Base-by-base conservation (phyloP, 2,329 filamentous ascomycete genomes). In the Hymenoscyphus fructigenus region DNA sequence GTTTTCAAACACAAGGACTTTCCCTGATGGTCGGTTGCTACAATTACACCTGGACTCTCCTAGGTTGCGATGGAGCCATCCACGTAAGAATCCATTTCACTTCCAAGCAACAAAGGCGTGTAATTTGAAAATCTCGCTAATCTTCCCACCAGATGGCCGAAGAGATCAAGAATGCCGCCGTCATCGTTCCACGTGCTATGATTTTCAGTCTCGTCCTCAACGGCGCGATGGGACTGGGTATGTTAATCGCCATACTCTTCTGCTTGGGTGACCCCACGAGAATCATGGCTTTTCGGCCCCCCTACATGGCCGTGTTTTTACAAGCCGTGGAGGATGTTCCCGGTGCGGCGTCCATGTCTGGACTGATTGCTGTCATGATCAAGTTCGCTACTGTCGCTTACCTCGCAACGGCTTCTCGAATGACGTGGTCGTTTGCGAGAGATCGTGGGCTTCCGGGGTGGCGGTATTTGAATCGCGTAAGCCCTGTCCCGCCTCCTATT, bases 281-380 rank as follows among this genome's bases (percentile, higher is more conserved):
- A 47, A 72, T 79, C 1, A 72, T 83, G 9, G 62, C 72, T 9
- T 75, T 77, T 0, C 73, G 75, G 77, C 82, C 78, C 66, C 78
- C 82, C 6, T 79, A 82, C 74, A 78, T 81, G 79, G 59, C 56
- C 2, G 47, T 85, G 50, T 85, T 86, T 65, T 68, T 74, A 47
- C 72, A 82, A 64, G 79, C 79, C 3, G 81, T 80, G 1, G 66
- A 71, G 23, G 80, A 76, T 17, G 70, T 73, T 3, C 75, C 74
- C 0, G 82, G 78, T 1, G 79, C 81, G 2, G 57, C 56, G 5
- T 20, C 36, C 17, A 59, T 65, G 60, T 20, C 57, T 26, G 41
- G 47, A 9, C 15, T 65, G 17, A 44, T 62, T 4, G 81, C 79
- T 12, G 77, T 79, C 9, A 80, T 85, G 77, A 76, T 55, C 9